Base-by-base conservation (phyloP, 1,284 basidiomycete genomes). In the Amylostereum chailletii region DNA sequence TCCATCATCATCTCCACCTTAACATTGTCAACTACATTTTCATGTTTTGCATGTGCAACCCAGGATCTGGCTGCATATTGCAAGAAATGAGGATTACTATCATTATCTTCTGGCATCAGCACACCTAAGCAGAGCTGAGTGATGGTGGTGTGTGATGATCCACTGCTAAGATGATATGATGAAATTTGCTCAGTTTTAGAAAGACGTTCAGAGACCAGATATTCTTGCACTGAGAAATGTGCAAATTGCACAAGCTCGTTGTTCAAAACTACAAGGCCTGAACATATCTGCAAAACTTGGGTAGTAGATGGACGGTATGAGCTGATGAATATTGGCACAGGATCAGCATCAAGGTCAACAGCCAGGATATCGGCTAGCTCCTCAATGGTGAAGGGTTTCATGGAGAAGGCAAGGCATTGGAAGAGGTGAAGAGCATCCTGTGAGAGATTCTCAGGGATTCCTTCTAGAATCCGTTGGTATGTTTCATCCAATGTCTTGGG, bases 401-500 rank as follows among this genome's bases (percentile, higher is more conserved):
- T 30, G 1, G 41, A 42, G 34, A 48, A 39, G 2, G 40, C 10
- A 33, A 48, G 31, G 30, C 47, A 48, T 43, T 48, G 47, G n/a
- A 48, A 48, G 7, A 48, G 19, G 10, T 42, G 41, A n/a, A 42
- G n/a, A 9, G 47, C 47, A 31, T 37, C 29, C 32, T 48, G 32
- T 8, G n/a, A 6, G n/a, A 42, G 42, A n/a, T 34, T 42, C 10
- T 48, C 36, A 10, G 42, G 30, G 34, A 48, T 48, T 3, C 41
- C 39, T 27, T 30, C 6, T 33, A 48, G 34, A 9, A 36, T 34
- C 10, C 34, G 32, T 11, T 43, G 42, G 4, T 49, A 49, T 3
- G 48, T 49, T 10, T 42, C 48, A 19, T 49, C 48, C 34, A 49
- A 32, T n/a, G 42, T 49, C 6, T 29, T 29, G 3, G 48, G 42